A percentile compares a stretch with the other conserved stretches of the same genome.
phyloP scores from a whole-genome alignment of 441 rosid species.

The Eutrema salsugineum region DNA sequence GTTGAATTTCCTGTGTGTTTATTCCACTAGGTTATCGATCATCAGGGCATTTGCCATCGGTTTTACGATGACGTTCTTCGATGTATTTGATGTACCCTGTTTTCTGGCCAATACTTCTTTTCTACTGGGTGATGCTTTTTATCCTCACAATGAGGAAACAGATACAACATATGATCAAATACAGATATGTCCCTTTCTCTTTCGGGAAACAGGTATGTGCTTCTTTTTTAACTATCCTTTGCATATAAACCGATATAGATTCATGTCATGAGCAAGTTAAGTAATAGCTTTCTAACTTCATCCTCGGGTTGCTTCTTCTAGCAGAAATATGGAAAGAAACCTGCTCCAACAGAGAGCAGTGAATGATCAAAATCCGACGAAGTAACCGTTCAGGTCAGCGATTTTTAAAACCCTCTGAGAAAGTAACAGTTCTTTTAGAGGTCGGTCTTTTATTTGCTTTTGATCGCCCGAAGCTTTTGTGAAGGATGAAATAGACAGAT shows the following conservation, averaged over 20 bases:
- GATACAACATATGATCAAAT: constrained; percentile 64
- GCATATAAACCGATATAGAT: neutral
- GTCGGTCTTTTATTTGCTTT: constrained; percentile 23
- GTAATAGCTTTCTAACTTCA: neutral
- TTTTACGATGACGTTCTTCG: constrained; percentile 53
- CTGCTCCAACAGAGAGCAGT: constrained; percentile 43
- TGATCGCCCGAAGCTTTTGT: constrained; percentile 10
- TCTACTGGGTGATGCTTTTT: constrained; percentile 62
- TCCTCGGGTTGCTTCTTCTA: constrained; percentile 20
- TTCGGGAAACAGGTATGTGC: constrained; percentile 46
- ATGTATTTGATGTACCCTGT: constrained; percentile 54
- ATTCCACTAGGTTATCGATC: constrained; percentile 43
- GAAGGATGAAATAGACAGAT: constrained; percentile 10
- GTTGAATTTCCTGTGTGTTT: neutral
- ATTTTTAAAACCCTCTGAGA: neutral
- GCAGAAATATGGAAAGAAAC: constrained; percentile 68
- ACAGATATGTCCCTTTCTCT: constrained; percentile 62
- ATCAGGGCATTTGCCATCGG: constrained; percentile 54
- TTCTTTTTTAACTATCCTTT: neutral
- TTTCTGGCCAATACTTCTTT: constrained; percentile 68
- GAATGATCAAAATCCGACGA: constrained; percentile 19
- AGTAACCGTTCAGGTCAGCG: constrained; percentile 2
- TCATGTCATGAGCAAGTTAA: neutral
- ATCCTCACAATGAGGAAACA: constrained; percentile 60
- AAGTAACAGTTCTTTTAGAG: neutral